phyloP scores from a whole-genome alignment of 768 basidiomycete species.

The Ramaria sp. region DNA sequence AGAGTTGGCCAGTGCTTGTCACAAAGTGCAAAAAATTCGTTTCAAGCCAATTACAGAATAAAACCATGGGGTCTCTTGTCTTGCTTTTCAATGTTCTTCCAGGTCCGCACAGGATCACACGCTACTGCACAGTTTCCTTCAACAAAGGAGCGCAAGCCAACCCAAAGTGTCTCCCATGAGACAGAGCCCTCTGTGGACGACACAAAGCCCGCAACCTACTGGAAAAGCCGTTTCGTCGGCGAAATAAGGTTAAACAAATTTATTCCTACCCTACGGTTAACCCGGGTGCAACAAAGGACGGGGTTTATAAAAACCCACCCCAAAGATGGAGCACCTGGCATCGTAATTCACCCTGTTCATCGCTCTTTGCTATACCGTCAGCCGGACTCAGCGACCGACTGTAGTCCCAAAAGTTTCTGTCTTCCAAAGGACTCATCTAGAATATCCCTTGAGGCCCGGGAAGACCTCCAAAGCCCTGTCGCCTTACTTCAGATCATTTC shows the following conservation, averaged over 20 bases:
- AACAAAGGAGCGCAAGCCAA: neutral
- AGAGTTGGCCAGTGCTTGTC: conserved; percentile 1
- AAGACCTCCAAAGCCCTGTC: neutral
- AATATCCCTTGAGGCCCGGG: neutral
- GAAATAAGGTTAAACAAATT: too few species aligned
- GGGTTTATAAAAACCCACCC: neutral
- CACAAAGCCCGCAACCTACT: too few species aligned
- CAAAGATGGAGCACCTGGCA: neutral
- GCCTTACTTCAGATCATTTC: neutral
- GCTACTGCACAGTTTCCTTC: neutral
- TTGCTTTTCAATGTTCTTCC: neutral
- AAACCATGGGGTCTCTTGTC: neutral
- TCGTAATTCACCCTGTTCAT: neutral
- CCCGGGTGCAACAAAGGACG: neutral
- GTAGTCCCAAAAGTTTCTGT: neutral
- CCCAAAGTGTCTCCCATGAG: neutral
- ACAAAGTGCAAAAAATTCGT: neutral
- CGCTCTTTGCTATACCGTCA: neutral
- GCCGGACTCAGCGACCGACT: neutral
- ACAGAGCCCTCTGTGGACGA: neutral
- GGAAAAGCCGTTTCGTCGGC: too few species aligned
- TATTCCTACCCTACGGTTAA: too few species aligned
- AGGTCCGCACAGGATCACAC: neutral
- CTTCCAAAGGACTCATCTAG: neutral
- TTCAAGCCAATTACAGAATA: neutral